Base-by-base conservation (phyloP, 1,139 yeast genomes). In the Geotrichum citri-aurantii region DNA sequence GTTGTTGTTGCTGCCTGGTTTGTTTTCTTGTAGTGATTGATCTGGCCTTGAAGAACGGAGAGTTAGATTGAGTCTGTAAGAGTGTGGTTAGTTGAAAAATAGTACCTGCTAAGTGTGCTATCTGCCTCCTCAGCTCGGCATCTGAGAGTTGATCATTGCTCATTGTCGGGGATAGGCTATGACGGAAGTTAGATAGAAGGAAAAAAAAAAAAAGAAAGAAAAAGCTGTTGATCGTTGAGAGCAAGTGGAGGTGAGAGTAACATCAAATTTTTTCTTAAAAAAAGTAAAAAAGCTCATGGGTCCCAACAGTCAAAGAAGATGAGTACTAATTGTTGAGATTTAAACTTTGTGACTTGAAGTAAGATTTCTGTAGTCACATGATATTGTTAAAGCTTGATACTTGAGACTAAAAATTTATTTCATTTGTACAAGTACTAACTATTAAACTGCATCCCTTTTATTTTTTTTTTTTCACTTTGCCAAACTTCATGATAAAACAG, bases 81-180 rank as follows among this genome's bases (percentile, higher is more conserved):
- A 31, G 7, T 44, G 24, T 6, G 40, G 29, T 42, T 8, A 31
- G 17, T 11, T 26, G 27, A n/a, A 23, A 26, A n/a, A 33, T 24
- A 46, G 29, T 57, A 57, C 62, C 62, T 24, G 62, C 58, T 44
- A 59, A 23, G 29, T 27, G 40, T 10, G 59, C 59, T 19, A 59
- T 59, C 48, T 59, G 59, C 24, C 48, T 54, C 58, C 52, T 59
- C 50, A 59, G 52, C 21, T 59, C 59, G 11, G 19, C 37, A 31
- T 55, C 56, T 47, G 48, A 37, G 14, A 17, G 21, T 7, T 49
- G 31, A n/a, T 55, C 49, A 17, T 33, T 29, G 42, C 48, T 40
- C 54, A 51, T 51, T 11, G 19, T 26, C 27, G 17, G 7, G 11
- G 24, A 19, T 19, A 4, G 14, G 40, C 12, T 19, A 26, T 27